Conservation (phyloP, 139 green algal genomes). For the Micromonas commoda region DNA sequence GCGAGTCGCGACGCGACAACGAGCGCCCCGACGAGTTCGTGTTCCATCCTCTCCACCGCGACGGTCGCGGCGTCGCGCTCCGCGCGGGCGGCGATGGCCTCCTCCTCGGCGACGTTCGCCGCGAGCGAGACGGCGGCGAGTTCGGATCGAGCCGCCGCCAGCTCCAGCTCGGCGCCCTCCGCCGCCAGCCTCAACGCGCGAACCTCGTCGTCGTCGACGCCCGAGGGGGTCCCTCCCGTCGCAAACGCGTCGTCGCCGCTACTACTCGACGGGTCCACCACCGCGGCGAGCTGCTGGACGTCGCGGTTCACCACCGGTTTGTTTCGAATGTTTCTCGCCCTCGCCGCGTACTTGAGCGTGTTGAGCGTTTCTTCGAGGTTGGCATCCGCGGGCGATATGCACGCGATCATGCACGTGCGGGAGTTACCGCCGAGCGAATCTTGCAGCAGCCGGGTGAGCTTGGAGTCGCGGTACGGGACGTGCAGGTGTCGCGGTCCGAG, state of each 20-base stretch:
- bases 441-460: slow-evolving; percentile 89
- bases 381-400: slow-evolving; percentile 36
- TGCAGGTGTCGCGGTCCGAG: slow-evolving; percentile 32
- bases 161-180: background rate
- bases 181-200: background rate
- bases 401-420: slow-evolving; percentile 49
- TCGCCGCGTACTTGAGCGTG: slow-evolving; percentile 46
- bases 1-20: background rate
- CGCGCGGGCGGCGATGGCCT: background rate
- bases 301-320: slow-evolving; percentile 90
- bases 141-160: background rate
- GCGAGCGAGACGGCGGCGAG: background rate
- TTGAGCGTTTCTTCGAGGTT: slow-evolving; percentile 50
- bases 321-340: slow-evolving; percentile 84
- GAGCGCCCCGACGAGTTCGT: background rate
- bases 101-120: background rate
- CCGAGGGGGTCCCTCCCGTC: background rate
- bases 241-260: too few relatives aligned
- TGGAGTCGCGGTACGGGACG: slow-evolving; percentile 83
- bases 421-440: slow-evolving; percentile 55
- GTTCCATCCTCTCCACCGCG: background rate
- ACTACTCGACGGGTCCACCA: background rate
- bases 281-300: background rate
- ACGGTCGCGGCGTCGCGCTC: background rate
- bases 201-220: background rate